Conservation (phyloP, 768 basidiomycete species). For the Mycena polygramma region DNA sequence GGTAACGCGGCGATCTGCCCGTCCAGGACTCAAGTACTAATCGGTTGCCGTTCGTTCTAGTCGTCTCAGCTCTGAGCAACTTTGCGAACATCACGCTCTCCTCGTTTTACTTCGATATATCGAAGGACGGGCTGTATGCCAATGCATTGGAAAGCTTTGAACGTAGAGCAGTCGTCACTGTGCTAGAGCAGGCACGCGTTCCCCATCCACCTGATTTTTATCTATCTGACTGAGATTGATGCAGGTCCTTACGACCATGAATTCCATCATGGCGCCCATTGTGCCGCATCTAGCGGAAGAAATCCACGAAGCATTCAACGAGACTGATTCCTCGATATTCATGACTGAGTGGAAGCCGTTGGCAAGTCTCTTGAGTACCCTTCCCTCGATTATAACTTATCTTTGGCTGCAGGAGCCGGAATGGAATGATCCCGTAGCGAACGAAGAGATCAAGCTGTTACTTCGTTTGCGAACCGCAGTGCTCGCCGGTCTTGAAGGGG, state of each 20-base stretch:
- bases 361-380: conserved; percentile 58
- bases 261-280: conserved; percentile 83
- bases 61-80: conserved; percentile 76
- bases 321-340: conserved; percentile 72
- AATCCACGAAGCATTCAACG: conserved; percentile 66
- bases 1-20: conserved; percentile 28
- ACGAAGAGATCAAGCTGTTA: conserved; percentile 73
- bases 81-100: conserved; percentile 91
- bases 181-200: conserved; percentile 73
- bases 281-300: conserved; percentile 94
- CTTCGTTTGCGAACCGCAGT: conserved; percentile 73
- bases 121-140: conserved; percentile 92
- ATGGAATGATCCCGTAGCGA: conserved; percentile 73
- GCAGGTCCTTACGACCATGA: conserved; percentile 79
- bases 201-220: not conserved
- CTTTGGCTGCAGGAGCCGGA: conserved; percentile 56
- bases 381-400: not conserved
- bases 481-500: conserved; percentile 79
- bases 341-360: conserved; percentile 74
- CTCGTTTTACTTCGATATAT: conserved; percentile 92
- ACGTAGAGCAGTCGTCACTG: conserved; percentile 77
- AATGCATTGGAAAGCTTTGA: conserved; percentile 62
- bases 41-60: conserved; percentile 53
- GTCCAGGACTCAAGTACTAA: not conserved
- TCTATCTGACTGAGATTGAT: not conserved